A percentile compares a stretch with the other conserved stretches of the same genome.
phyloP scores from a whole-genome alignment of 352 stramenopile species.

The Phytophthora pistaciae region DNA sequence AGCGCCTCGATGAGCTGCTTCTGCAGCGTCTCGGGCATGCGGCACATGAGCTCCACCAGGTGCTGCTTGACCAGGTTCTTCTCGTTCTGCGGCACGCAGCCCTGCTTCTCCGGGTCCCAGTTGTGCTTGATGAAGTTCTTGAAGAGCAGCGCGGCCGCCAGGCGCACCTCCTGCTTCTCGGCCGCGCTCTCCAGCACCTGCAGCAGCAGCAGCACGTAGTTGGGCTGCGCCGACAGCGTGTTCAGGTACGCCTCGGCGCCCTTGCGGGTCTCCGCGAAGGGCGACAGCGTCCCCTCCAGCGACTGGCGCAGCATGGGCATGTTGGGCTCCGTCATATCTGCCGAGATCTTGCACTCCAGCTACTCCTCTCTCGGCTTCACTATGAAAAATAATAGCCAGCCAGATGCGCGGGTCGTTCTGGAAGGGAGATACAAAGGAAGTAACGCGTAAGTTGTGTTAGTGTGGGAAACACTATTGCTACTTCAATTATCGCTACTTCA shows the following conservation, averaged over 20 bases:
- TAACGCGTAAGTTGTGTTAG: not conserved
- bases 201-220: slow-evolving; percentile 78
- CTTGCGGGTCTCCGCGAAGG: slow-evolving; percentile 76
- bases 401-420: slow-evolving; percentile 10
- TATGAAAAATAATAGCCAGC: slow-evolving; percentile 12
- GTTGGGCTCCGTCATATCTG: slow-evolving; percentile 66
- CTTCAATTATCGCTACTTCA: not conserved
- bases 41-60: slow-evolving; percentile 99
- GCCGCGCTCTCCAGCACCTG: slow-evolving; percentile 73
- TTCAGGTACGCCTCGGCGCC: slow-evolving; percentile 73
- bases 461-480: not conserved
- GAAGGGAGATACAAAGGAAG: not conserved
- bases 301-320: slow-evolving; percentile 75
- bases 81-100: slow-evolving; percentile 83
- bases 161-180: slow-evolving; percentile 73
- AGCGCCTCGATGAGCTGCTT: slow-evolving; percentile 97
- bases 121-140: slow-evolving; percentile 99
- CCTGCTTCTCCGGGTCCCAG: slow-evolving; percentile 93
- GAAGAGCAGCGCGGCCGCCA: slow-evolving; percentile 90
- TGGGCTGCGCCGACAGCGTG: slow-evolving; percentile 64
- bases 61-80: slow-evolving; percentile 97
- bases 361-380: not conserved
- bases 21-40: slow-evolving; percentile 93
- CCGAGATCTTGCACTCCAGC: slow-evolving; percentile 16
- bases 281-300: slow-evolving; percentile 84